Conservation (phyloP, 805 yeast genomes). For the Hanseniaspora singularis region DNA sequence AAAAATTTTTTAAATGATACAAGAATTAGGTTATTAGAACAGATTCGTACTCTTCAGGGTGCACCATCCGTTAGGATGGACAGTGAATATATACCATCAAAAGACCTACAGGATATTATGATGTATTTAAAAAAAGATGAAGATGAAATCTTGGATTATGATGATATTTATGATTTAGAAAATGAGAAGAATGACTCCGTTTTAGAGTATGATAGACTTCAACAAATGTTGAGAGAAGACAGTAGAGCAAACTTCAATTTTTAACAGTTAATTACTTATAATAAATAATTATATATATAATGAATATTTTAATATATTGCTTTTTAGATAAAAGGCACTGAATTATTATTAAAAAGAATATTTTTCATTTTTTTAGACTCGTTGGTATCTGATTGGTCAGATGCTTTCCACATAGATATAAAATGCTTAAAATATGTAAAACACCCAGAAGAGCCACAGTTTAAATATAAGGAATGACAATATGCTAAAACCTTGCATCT, state of each 20-base stretch:
- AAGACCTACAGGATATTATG: slow-evolving; percentile 24
- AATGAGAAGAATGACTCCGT: slow-evolving; percentile 25
- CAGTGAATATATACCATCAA: slow-evolving; percentile 66
- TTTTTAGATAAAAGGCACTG: slow-evolving; percentile 11
- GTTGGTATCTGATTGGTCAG: not conserved
- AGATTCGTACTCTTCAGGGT: slow-evolving; percentile 65
- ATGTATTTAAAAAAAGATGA: slow-evolving; percentile 36
- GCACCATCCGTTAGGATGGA: slow-evolving; percentile 92
- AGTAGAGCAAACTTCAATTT: slow-evolving; percentile 23
- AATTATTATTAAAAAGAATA: not conserved
- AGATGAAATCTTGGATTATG: slow-evolving; percentile 25
- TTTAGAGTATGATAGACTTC: slow-evolving; percentile 31
- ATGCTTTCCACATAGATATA: slow-evolving; percentile 5
- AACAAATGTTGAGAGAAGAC: slow-evolving; percentile 32
- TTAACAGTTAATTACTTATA: too few species aligned
- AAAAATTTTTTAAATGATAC: slow-evolving; percentile 74
- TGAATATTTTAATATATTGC: too few species aligned
- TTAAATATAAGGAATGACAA: slow-evolving; percentile 15
- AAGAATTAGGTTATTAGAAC: slow-evolving; percentile 63
- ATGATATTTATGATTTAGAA: slow-evolving; percentile 22
- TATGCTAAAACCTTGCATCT: slow-evolving; percentile 16
- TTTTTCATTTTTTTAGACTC: not conserved
- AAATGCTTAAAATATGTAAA: slow-evolving; percentile 7
- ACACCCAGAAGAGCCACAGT: slow-evolving; percentile 18
- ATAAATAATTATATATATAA: not conserved